Base-by-base conservation (phyloP, 768 basidiomycete species). In the Fomitopsis serialis region DNA sequence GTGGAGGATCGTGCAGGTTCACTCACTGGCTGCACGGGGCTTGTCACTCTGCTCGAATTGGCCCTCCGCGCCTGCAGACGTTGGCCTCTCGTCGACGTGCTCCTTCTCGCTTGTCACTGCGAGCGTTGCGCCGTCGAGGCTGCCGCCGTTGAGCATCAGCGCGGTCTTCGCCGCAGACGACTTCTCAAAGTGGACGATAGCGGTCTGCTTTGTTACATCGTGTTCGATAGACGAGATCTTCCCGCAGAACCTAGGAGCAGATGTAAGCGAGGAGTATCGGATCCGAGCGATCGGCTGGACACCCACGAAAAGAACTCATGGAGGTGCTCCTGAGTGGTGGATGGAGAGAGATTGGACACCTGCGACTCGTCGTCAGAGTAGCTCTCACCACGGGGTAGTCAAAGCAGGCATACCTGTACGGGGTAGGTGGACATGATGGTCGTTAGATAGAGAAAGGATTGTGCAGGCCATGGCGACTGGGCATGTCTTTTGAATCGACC, bases 121-220 rank as follows among this genome's bases (percentile, higher is more conserved):
- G 37, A 98, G 74, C 11, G 75, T 76, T 5, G 78, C 67, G 22
- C 87, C 88, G 57, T 91, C 89, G 46, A 99, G 80, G 22, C 79
- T 75, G 1, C 89, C 89, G 25, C 84, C 90, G 58, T 87, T 84
- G 45, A 90, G 72, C 85, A 96, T 90, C 47, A 90, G 68, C 12
- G 92, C 93, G 0, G 93, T 96, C 70, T 85, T 85, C 6, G 87
- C 92, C 1, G 93, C 88, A 2, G 81, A 81, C 4, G 81, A 70
- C 70, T 95, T 97, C 68, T 90, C 87, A 63, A 97, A 98, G 48
- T 81, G 70, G 59, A 98, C 81, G 25, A 75, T 75, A n/a, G 94
- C 95, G 19, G 73, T 72, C 12, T 64, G 66, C 48, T 69, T 72
- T 13, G 67, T 68, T 47, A 72, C 68, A 45, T 80, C 74, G 66